Base-by-base conservation (phyloP, 768 basidiomycete species). In the Podaxis mareebaensis region DNA sequence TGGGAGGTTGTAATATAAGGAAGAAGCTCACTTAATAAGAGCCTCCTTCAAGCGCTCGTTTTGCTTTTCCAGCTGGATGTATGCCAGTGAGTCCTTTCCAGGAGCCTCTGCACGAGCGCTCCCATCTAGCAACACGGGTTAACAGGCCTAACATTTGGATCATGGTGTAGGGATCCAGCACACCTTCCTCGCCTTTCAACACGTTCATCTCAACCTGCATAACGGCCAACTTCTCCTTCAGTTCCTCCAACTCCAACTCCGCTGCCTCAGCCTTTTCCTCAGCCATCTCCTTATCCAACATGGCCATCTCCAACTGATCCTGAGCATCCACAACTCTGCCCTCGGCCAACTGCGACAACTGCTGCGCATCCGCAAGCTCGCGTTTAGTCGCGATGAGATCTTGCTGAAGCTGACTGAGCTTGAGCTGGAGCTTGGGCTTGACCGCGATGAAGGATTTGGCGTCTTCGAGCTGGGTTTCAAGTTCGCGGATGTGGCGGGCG, bases 41-140 rank as follows among this genome's bases (percentile, higher is more conserved):
- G 97, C 97, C 71, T 99, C 97, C 75, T 97, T 98, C 60, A 99
- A 77, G 15, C 97, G 79, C 70, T 95, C 94, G 66, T 99, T 99
- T 71, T 99, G 96, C 73, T 93, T 97, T 78, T 98, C 96, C 0
- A 99, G 86, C 71, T 98, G 96, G 17, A 91, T 82, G 73, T 88
- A 86, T 30, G 85, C 85, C 64, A 92, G 68, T 3, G 90, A 86
- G 66, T 82, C 79, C 69, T 88, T 89, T 5, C 77, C 77, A 1
- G 73, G 76, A 1, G 66, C 75, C 4, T 68, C 70, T 13, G 68
- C 72, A 30, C 38, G 44, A 58, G 54, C 22, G 53, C 15, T 6
- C 38, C 24, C 13, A 52, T 12, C 58, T 28, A 54, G 59, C 44
- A 22, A 61, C 58, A 26, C n/a, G 66, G 58, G 65, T 54, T 38